Conservation (phyloP, 305 asterid genomes). For the Rubia occidens region DNA sequence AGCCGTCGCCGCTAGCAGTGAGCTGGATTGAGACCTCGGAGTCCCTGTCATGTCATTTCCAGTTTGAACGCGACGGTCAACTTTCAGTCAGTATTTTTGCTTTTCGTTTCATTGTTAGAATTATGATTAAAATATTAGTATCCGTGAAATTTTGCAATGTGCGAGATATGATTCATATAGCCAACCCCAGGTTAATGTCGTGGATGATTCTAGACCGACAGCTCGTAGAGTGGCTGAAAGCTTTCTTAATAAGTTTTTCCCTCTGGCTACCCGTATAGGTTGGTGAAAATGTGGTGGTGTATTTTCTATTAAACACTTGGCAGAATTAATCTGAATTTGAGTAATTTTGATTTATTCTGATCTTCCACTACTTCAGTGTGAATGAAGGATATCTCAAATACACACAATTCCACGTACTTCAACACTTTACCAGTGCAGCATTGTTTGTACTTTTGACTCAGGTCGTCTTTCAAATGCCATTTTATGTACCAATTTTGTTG, state of each 20-base stretch:
- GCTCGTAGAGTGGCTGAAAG: conserved; percentile 53
- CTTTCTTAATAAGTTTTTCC: conserved; percentile 72
- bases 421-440: conserved; percentile 89
- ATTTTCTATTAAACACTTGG: conserved; percentile 11
- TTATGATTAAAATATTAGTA: not conserved
- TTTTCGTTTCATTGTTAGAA: not conserved
- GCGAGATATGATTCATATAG: too few species aligned
- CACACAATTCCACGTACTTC: conserved; percentile 90
- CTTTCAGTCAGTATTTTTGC: conserved; percentile 40
- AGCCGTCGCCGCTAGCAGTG: conserved; percentile 34
- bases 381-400: conserved; percentile 90
- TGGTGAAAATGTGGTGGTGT: conserved; percentile 14
- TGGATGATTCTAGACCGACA: conserved; percentile 71
- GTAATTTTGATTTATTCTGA: not conserved
- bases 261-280: conserved; percentile 99
- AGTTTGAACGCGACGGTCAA: conserved; percentile 67
- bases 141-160: not conserved
- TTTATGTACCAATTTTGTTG: not conserved
- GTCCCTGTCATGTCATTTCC: conserved; percentile 57
- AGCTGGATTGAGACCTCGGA: conserved; percentile 77
- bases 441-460: conserved; percentile 89
- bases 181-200: conserved; percentile 47
- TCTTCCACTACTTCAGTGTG: conserved; percentile 49
- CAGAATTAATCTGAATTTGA: conserved; percentile 1
- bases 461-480: conserved; percentile 42